phyloP scores from a whole-genome alignment of 306 rosid species.

The Quercus bicolor region DNA sequence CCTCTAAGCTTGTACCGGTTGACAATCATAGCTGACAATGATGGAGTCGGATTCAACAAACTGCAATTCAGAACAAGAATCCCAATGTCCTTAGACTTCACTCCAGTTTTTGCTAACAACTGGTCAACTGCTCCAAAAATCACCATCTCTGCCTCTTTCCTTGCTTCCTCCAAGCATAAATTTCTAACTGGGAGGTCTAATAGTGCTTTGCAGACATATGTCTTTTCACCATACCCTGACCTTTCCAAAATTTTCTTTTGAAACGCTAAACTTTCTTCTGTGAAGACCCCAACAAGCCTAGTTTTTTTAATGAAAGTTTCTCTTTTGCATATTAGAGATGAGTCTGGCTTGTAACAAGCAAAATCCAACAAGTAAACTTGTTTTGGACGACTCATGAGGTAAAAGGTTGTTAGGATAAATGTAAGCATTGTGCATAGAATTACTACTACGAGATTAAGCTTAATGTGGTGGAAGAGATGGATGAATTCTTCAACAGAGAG shows the following conservation, averaged over 20 bases:
- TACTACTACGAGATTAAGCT: neutral
- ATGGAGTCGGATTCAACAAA: too few relatives aligned
- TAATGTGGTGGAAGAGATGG: neutral
- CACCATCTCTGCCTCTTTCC: neutral
- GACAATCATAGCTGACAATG: too few relatives aligned
- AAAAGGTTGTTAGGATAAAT: neutral
- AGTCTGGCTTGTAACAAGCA: neutral
- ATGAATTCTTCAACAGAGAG: neutral
- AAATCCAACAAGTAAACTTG: constrained; percentile 3
- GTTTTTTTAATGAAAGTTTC: neutral
- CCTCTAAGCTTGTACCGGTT: too few relatives aligned
- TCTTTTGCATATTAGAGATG: neutral
- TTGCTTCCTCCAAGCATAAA: neutral
- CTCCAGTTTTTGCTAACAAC: neutral
- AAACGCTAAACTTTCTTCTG: neutral
- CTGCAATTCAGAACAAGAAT: too few relatives aligned
- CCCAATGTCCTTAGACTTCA: neutral
- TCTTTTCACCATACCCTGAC: neutral
- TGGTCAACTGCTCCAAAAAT: neutral
- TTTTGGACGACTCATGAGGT: neutral
- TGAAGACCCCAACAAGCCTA: neutral
- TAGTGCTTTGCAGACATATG: neutral
- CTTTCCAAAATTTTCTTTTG: constrained; percentile 2
- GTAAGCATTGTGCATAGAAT: neutral
- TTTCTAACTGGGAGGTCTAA: neutral